Evolutionary conservation across 805 yeast genomes (phyloP).

Genomic region (Nakazawaea sp.): DNA sequence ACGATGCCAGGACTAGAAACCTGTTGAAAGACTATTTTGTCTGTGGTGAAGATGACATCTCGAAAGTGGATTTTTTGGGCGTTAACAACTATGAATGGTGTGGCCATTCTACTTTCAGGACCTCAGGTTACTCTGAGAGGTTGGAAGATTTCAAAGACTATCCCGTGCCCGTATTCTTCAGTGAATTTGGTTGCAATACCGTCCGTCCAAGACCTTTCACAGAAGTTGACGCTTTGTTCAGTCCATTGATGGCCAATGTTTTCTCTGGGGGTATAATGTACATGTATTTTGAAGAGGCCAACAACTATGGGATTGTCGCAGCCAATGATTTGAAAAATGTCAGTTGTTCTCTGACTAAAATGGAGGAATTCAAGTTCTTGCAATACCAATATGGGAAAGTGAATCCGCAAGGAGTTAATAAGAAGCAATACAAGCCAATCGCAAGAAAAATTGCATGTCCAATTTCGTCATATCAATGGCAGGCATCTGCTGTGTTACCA

Average conservation of each 20-base stretch:
- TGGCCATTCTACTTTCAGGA: slow-evolving; percentile 76
- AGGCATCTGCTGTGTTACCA: slow-evolving; percentile 25
- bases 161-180: slow-evolving; percentile 66
- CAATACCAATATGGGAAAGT: slow-evolving; percentile 22
- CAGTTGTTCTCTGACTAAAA: slow-evolving; percentile 19
- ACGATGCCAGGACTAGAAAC: slow-evolving; percentile 33
- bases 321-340: slow-evolving; percentile 15
- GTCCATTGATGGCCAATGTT: slow-evolving; percentile 61
- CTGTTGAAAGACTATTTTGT: slow-evolving; percentile 38
- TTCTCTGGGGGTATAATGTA: slow-evolving; percentile 60
- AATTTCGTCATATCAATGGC: slow-evolving; percentile 14
- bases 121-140: slow-evolving; percentile 68
- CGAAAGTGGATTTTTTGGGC: slow-evolving; percentile 70
- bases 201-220: slow-evolving; percentile 59
- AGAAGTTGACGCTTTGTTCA: slow-evolving; percentile 64
- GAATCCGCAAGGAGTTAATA: slow-evolving; percentile 17
- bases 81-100: slow-evolving; percentile 82
- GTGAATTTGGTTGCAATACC: slow-evolving; percentile 76
- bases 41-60: slow-evolving; percentile 33
- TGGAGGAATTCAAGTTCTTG: slow-evolving; percentile 29
- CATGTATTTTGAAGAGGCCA: slow-evolving; percentile 41
- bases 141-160: slow-evolving; percentile 55
- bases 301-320: slow-evolving; percentile 36
- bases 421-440: slow-evolving; percentile 4
- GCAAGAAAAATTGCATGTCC: slow-evolving; percentile 5